Evolutionary conservation across 495 filamentous ascomycete species (phyloP), one percentile per base, ranked within the genome.

Genomic region (Neurospora sp.): DNA sequence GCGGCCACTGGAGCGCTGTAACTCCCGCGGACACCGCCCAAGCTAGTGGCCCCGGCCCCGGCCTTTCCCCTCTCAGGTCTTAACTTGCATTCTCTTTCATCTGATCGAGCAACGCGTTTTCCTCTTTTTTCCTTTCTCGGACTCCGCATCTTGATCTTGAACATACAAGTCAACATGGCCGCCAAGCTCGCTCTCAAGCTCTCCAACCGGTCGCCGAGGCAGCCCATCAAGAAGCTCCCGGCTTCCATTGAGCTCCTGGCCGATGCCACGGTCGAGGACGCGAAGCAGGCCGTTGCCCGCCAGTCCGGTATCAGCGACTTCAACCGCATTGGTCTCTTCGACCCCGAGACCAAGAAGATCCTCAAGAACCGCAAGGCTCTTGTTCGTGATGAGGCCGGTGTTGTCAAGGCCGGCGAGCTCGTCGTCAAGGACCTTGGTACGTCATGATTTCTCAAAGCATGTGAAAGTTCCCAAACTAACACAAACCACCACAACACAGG

Each of bases 351-450:
- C 72, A 89, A 84, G 77, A 85, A 87, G 80, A 86, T 83, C 39
- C 78, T 88, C 73, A 89, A 90, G 78, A 88, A 90, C 77, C 81
- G 85, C 71, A 84, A 81, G 73, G 83, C 85, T 12, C 75, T 84
- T 48, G 78, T 91, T 20, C 82, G 91, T 40, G 84, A 91, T 61
- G 85, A 89, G 69, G 84, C 85, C 1, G 92, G 91, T 0, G 85
- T 98, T 18, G 82, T 87, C 59, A 87, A 91, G 44, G 86, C 88
- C 35, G 91, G 89, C 73, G 88, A 91, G 72, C 86, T 99, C 38
- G 88, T 94, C 76, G 92, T 98, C 73, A 98, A 99, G 83, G 96
- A 99, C 78, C 87, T 99, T 5, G 94, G 94, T 97, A 87, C 74
- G 89, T 78, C 16, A 14, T 53, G 16, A 35, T 66, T 66, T 66